Percentiles rank a stretch among this genome's conserved stretches.
These are phyloP conservation scores for Salix brachista DNA, from an alignment of 345 rosid genomes.

Conservation along the genomic window DNA sequence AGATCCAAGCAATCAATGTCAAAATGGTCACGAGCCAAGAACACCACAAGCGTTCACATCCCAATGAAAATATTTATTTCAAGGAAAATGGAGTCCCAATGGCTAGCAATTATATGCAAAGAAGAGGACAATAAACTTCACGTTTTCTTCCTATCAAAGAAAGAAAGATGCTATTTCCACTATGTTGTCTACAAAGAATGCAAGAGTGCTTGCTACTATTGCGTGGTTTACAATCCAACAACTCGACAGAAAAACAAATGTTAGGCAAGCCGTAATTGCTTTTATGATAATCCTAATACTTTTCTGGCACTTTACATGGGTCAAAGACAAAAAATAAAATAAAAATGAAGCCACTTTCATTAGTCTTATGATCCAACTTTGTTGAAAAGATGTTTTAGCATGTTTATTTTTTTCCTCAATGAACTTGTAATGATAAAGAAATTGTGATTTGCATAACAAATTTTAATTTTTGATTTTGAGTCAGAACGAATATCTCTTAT, in stretches of 20 bases:
- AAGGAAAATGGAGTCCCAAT: not conserved
- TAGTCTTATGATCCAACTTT: not conserved
- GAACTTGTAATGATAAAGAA: no score
- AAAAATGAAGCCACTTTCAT: not conserved
- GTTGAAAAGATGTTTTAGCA: not conserved
- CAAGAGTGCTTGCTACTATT: no score
- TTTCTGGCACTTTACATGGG: not conserved
- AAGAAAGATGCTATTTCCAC: not conserved
- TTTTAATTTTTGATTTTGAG: no score
- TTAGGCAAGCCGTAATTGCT: not conserved
- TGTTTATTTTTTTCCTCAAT: no score
- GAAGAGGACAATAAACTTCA: not conserved
- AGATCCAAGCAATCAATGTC: not conserved
- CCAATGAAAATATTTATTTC: not conserved
- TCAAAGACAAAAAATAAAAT: not conserved
- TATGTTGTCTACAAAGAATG: not conserved
- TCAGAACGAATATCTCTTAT: fast-evolving
- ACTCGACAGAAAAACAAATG: not conserved
- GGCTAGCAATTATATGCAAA: not conserved
- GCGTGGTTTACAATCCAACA: not conserved
- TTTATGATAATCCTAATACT: not conserved
- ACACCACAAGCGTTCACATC: not conserved
- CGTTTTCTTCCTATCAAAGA: not conserved
- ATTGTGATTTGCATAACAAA: no score
- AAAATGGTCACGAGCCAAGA: not conserved